Evolutionary conservation across 2,329 filamentous ascomycete species (phyloP), one percentile per base, ranked within the genome.

Genomic region (Thelonectria blattea): DNA sequence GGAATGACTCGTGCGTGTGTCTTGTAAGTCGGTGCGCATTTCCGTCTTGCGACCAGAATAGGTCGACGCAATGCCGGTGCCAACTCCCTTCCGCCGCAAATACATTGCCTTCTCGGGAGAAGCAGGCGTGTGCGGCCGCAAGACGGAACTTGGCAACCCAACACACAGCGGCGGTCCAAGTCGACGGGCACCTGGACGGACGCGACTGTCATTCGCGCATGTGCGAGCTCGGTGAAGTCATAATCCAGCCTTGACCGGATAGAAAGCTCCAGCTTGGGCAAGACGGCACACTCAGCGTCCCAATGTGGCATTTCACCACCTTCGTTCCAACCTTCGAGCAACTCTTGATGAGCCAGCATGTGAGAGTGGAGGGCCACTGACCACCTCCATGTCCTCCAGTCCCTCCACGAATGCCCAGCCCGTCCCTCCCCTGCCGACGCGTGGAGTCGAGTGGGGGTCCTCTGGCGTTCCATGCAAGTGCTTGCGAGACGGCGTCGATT

Each of bases 381-480:
- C n/a, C 45, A 6, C 22, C 22, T 24, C 22, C 22, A 24, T 24
- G 22, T 24, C 22, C 22, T 24, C 22, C 22, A 24, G 45, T n/a
- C 49, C 52, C 52, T 52, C 41, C 18, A 43, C 47, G 24, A 48
- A 30, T 46, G 30, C 57, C 45, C 54, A 60, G 42, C 24, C 65
- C 58, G 56, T 54, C 59, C 54, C 49, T 54, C 64, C 68, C 68
- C 64, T 69, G 65, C 60, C 58, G 17, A 56, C 64, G 67, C 65
- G 61, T 71, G 68, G 68, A 47, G 58, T 45, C 50, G 52, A 60
- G 68, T 71, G 68, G 68, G 68, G 68, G 68, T 68, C 52, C 54
- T 43, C 60, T 58, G 65, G 63, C 53, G 61, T 65, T 67, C 62
- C 61, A 71, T 71, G 68, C 68, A 56, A 68, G 68, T 71, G 68